phyloP scores from a whole-genome alignment of 345 rosid species.

The Hibiscus syriacus region DNA sequence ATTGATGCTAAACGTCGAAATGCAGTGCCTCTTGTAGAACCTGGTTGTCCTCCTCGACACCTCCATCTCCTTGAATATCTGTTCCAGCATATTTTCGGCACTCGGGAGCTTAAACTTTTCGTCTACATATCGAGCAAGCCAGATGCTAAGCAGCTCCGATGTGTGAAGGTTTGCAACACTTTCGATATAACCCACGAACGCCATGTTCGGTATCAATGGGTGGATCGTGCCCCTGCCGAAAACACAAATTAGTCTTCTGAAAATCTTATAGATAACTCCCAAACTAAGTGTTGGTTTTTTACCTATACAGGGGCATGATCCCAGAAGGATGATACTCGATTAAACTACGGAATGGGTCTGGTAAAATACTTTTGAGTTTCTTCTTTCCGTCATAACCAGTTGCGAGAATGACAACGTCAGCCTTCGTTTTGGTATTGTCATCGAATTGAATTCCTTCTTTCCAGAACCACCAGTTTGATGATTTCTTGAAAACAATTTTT shows the following conservation, averaged over 20 bases:
- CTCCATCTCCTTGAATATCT: conserved; percentile 43
- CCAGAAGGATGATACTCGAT: conserved; percentile 48
- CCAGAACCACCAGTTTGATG: conserved; percentile 72
- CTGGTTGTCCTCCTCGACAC: conserved; percentile 53
- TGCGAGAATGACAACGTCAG: conserved; percentile 67
- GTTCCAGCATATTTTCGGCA: conserved; percentile 58
- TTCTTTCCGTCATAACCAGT: conserved; percentile 80
- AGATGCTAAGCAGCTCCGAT: conserved; percentile 64
- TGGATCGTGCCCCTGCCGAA: conserved; percentile 5
- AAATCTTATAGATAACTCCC: not conserved
- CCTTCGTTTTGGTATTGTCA: conserved; percentile 18
- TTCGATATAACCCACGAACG: conserved; percentile 69
- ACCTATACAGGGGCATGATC: conserved; percentile 15
- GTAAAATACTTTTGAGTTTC: conserved; percentile 66
- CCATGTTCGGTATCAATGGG: conserved; percentile 50
- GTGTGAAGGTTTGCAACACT: conserved; percentile 74
- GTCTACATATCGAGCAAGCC: conserved; percentile 53
- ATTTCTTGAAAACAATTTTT: conserved; percentile 54
- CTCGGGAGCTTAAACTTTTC: conserved; percentile 60
- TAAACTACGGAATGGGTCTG: conserved; percentile 61
- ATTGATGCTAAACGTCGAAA: conserved; percentile 84
- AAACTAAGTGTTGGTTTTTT: not conserved
- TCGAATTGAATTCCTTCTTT: conserved; percentile 65
- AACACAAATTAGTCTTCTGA: not conserved
- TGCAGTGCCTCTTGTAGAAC: conserved; percentile 79